Conservation (phyloP, 208 protist species). For the Acanthamoeba castellanii region DNA sequence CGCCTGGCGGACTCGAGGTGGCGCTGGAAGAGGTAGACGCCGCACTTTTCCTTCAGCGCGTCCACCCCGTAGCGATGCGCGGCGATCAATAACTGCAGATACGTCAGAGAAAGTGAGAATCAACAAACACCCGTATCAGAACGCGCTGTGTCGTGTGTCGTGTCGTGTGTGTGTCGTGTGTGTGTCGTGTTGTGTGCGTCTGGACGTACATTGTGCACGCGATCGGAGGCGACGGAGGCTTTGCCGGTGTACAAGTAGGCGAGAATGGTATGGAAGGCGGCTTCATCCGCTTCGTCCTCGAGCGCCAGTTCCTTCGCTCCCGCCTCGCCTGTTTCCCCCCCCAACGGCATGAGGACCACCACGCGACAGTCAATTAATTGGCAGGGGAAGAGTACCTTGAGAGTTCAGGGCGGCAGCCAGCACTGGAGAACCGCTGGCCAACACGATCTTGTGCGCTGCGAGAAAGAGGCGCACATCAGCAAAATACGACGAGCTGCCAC, state of each 20-base stretch:
- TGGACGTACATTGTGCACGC: not conserved
- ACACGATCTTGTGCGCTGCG: constrained; percentile 26
- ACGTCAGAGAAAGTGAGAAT: not conserved
- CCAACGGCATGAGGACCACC: not conserved
- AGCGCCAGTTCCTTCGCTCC: not conserved
- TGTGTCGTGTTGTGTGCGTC: not conserved
- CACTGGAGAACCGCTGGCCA: not conserved
- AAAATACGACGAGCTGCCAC: not conserved
- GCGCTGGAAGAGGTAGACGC: constrained; percentile 30
- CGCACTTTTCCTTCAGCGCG: constrained; percentile 32
- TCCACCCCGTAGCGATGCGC: constrained; percentile 24
- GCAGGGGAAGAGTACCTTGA: not conserved
- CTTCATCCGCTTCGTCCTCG: constrained; percentile 13
- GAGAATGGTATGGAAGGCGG: not conserved
- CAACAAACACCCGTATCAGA: not conserved
- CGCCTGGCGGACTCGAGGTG: not conserved
- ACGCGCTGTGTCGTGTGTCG: not conserved
- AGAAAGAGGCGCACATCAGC: not conserved
- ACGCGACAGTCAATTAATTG: not conserved
- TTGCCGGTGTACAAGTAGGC: constrained; percentile 46
- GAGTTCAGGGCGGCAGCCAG: not conserved
- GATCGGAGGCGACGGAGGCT: not conserved
- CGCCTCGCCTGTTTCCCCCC: not conserved
- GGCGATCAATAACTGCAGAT: not conserved
- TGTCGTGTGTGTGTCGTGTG: not conserved